Evolutionary conservation across 495 filamentous ascomycete species (phyloP).

Genomic region (Hypoxylon crocopeplum): DNA sequence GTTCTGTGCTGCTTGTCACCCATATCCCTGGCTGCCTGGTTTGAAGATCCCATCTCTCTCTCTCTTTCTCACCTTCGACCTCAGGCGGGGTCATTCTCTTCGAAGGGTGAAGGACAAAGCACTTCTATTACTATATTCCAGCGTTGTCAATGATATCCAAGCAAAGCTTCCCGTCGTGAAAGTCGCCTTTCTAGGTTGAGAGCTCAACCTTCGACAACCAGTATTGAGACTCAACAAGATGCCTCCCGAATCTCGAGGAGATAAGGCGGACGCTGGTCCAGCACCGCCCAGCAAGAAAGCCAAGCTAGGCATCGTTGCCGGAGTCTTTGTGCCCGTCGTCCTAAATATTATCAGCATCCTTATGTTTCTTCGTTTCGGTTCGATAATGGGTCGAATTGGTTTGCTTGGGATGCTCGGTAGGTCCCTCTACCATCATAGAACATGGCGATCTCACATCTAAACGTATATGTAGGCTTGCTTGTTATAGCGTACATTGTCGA

Average conservation of each 20-base stretch:
- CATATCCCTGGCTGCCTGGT: slow-evolving; percentile 1
- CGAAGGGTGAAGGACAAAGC: neutral
- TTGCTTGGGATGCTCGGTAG: slow-evolving; percentile 81
- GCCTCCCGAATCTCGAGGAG: slow-evolving; percentile 34
- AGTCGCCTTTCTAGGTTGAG: no score
- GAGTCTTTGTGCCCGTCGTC: slow-evolving; percentile 85
- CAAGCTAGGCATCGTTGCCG: slow-evolving; percentile 77
- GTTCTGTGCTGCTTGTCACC: slow-evolving; percentile 11
- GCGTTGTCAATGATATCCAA: neutral
- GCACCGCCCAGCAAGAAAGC: slow-evolving; percentile 42
- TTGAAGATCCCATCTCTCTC: slow-evolving; percentile 14
- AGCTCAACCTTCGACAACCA: no score
- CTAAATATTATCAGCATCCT: slow-evolving; percentile 92
- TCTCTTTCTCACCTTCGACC: slow-evolving; percentile 5
- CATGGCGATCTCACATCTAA: slow-evolving; percentile 15
- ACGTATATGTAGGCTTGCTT: slow-evolving; percentile 65
- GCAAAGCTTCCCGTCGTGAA: no score
- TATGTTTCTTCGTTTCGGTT: slow-evolving; percentile 87
- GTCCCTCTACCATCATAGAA: slow-evolving; percentile 15
- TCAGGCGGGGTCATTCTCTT: slow-evolving; percentile 24
- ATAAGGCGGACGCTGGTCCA: slow-evolving; percentile 5
- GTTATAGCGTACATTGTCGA: slow-evolving; percentile 76
- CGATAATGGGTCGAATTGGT: slow-evolving; percentile 79
- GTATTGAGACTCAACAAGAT: no score
- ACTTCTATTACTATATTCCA: neutral